Base-by-base conservation (phyloP, 352 stramenopile genomes). In the Phytophthora niederhauseri region DNA sequence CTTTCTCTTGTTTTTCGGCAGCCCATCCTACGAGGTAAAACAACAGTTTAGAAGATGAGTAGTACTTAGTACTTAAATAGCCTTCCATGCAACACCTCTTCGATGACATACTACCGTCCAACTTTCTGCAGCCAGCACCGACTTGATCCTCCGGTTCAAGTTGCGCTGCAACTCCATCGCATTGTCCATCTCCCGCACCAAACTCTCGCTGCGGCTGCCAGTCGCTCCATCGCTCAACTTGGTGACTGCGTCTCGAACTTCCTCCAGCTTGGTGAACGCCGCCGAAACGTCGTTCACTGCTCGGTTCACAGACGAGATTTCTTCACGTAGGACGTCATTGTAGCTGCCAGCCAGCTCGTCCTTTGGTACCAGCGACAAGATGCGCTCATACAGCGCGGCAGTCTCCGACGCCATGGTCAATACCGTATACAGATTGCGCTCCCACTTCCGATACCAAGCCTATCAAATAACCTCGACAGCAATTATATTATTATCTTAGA, bases 341-440 rank as follows among this genome's bases (percentile, higher is more conserved):
- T 59, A 72, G 24, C 51, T 20, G 6, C 20, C 26, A 9, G 50
- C 26, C 1, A 68, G 51, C 22, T 72, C 58, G 14, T 63, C 38
- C 6, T 41, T 20, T 2, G 58, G 43, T 7, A 72, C 12, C 15
- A 72, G 43, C 31, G 20, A 12, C 22, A 72, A 8, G 12, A 72
- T 68, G 12, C 65, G 65, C 51, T 72, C 52, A 11, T 68, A 72
- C 11, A 69, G 3, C 12, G 28, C 36, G 36, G 36, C 36, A 43
- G 36, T 43, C 36, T 43, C 36, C 14, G 14, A 43, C 15, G 36
- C 36, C 36, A 43, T 43, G 11, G 36, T 38, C 31, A 38, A 38
- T 38, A n/a, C n/a, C n/a, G n/a, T 28, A 28, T 28, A 28, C 26
- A 28, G 26, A 28, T 28, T 28, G 26, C 26, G 26, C 26, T 28